Base-by-base conservation (phyloP, 192 early-diverging fungal species). In the Backusella sp. region DNA sequence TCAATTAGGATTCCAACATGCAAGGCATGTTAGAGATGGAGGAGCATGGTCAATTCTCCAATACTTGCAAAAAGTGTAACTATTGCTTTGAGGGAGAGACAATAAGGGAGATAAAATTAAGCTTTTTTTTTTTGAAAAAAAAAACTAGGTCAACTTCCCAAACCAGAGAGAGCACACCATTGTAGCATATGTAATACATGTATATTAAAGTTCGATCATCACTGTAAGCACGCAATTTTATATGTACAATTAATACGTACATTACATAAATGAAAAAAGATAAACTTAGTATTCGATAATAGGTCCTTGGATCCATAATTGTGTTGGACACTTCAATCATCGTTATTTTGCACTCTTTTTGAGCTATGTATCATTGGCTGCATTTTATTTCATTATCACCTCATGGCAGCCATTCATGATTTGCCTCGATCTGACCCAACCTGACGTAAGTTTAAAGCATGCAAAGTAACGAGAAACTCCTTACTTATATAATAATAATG, bases 291-390 rank as follows among this genome's bases (percentile, higher is more conserved):
- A 1, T 14, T 62, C 26, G 11, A 62, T 62, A 62, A 62, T 62
- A 82, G 80, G 93, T 26, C 92, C 92, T n/a, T 94, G 93, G 93
- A 88, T 94, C 76, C 90, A 91, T 74, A 92, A 92, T 78, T 93
- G 92, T 72, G 91, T 94, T 30, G 93, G 93, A 4, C 89, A 90
- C 77, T 87, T 80, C 28, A 94, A 92, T 68, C 92, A 94, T 72
- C 88, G 93, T 68, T 87, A 88, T 35, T 94, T 94, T 76, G n/a
- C 92, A 17, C 83, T 94, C 68, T 94, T 94, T 17, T 78, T 89
- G 84, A 87, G 85, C 14, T 89, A 89, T 59, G 66, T 89, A 73
- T 79, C 84, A 1, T 59, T 81, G 6, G 70, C 84, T n/a, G 86
- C 85, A 42, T 23, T 79, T 26, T 89, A 89, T 49, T 89, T 84